phyloP scores from a whole-genome alignment of 2,329 filamentous ascomycete species.

The Cladobotryum protrusum region DNA sequence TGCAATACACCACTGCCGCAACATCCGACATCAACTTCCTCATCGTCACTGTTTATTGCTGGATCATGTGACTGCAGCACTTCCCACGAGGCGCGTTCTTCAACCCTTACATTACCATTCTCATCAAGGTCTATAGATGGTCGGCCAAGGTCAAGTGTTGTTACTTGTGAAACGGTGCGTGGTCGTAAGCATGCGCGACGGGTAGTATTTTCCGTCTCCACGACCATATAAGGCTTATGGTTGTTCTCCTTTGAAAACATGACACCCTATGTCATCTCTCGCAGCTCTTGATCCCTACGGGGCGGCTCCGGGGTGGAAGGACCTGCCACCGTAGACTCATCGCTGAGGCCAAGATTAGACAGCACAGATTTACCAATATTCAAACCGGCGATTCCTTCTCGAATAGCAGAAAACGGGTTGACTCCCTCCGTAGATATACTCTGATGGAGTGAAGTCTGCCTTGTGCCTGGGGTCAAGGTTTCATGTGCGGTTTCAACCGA shows the following conservation, averaged over 20 bases:
- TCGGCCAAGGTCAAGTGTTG: constrained; percentile 2
- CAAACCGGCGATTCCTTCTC: constrained; percentile 43
- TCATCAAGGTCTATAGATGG: neutral
- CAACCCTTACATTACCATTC: neutral
- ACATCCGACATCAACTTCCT: neutral
- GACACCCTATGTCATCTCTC: constrained; percentile 42
- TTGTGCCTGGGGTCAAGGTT: constrained; percentile 37
- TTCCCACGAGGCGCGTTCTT: neutral
- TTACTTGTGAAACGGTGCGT: constrained; percentile 10
- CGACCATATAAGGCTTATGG: constrained; percentile 26
- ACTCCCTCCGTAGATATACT: constrained; percentile 40
- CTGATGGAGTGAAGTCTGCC: constrained; percentile 33
- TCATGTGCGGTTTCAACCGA: constrained; percentile 54
- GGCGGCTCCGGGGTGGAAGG: constrained; percentile 12
- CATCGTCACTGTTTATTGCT: neutral
- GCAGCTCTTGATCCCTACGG: constrained; percentile 37
- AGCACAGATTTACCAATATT: constrained; percentile 44
- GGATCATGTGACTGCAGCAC: neutral
- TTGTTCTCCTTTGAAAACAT: constrained; percentile 27
- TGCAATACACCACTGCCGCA: neutral
- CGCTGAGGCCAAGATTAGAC: constrained; percentile 24
- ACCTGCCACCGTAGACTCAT: constrained; percentile 17
- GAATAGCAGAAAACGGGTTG: constrained; percentile 39
- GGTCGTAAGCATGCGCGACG: constrained; percentile 10
- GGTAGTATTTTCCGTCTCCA: constrained; percentile 24